Evolutionary conservation across 306 rosid genomes (phyloP).

Genomic region (Arachis stenosperma): DNA sequence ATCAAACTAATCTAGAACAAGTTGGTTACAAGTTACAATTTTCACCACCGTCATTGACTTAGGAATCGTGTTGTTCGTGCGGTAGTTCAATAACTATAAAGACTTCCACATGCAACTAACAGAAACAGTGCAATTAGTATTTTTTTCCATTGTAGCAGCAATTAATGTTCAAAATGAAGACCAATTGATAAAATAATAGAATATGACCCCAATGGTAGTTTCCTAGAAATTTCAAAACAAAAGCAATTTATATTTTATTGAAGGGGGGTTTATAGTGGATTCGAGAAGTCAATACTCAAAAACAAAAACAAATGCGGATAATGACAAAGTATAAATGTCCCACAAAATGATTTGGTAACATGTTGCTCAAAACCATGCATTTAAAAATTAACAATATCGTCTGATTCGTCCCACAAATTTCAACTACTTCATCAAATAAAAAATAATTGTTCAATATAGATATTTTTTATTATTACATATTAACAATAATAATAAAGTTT

Average conservation of each 20-base stretch:
- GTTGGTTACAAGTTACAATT: neutral
- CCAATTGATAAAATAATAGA: neutral
- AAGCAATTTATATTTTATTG: neutral
- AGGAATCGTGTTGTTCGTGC: neutral
- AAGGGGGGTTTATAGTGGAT: no score
- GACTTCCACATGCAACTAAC: neutral
- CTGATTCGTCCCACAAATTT: no score
- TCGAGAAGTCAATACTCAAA: no score
- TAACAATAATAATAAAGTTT: no score
- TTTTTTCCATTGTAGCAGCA: neutral
- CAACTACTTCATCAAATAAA: no score
- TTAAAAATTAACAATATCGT: no score
- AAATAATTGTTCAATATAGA: no score
- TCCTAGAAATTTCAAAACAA: neutral
- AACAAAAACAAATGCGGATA: no score
- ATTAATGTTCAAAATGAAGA: neutral
- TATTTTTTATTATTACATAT: no score
- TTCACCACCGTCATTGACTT: neutral
- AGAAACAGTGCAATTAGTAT: neutral
- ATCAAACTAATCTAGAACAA: neutral
- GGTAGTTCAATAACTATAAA: neutral
- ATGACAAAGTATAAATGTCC: no score
- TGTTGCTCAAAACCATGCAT: no score
- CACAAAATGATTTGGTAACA: no score
- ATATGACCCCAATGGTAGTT: neutral